Percentiles rank a stretch among this genome's conserved stretches.
Evolutionary conservation across 1,284 basidiomycete species (phyloP).

Genomic region (Vanrija sp.): DNA sequence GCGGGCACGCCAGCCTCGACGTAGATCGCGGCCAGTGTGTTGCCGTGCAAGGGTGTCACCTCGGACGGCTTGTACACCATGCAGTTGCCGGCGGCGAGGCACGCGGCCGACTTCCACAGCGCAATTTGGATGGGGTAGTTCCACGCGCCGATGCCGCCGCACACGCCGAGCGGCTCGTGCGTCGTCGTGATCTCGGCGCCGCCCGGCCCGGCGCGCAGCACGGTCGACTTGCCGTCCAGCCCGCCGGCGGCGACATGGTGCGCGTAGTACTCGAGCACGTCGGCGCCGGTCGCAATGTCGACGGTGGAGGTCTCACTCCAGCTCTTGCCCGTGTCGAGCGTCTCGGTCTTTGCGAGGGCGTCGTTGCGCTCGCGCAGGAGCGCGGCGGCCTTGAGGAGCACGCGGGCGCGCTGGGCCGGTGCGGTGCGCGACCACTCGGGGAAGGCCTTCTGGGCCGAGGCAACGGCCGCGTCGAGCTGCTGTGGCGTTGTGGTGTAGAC

Average conservation of each 20-base stretch:
- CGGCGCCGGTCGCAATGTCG: slow-evolving; percentile 13
- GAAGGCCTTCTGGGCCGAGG: slow-evolving; percentile 4
- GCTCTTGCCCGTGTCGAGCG: slow-evolving; percentile 19
- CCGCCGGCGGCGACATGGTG: slow-evolving; percentile 14
- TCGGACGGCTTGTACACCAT: slow-evolving; percentile 22
- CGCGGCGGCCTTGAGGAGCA: slow-evolving; percentile 12
- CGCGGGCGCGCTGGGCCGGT: slow-evolving; percentile 8
- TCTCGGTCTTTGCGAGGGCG: slow-evolving; percentile 13
- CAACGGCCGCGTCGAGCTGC: slow-evolving; percentile 17
- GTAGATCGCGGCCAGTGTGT: slow-evolving; percentile 12
- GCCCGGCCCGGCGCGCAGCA: slow-evolving; percentile 4
- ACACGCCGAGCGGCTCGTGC: slow-evolving; percentile 22
- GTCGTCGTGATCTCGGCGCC: slow-evolving; percentile 12
- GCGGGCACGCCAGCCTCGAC: slow-evolving; percentile 14
- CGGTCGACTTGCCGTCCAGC: slow-evolving; percentile 14
- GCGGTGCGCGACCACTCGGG: slow-evolving; percentile 8
- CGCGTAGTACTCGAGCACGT: slow-evolving; percentile 20
- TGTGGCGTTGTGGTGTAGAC: slow-evolving; percentile 9
- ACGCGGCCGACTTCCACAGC: slow-evolving; percentile 17
- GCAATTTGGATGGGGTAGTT: slow-evolving; percentile 25
- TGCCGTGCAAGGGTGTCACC: slow-evolving; percentile 16
- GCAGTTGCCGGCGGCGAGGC: slow-evolving; percentile 15
- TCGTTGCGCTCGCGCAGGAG: slow-evolving; percentile 16
- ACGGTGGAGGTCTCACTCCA: slow-evolving; percentile 15
- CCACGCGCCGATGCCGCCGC: slow-evolving; percentile 23